These are phyloP conservation scores for Filobasidium wieringae DNA, from an alignment of 768 basidiomycete genomes.

Conservation along the genomic window DNA sequence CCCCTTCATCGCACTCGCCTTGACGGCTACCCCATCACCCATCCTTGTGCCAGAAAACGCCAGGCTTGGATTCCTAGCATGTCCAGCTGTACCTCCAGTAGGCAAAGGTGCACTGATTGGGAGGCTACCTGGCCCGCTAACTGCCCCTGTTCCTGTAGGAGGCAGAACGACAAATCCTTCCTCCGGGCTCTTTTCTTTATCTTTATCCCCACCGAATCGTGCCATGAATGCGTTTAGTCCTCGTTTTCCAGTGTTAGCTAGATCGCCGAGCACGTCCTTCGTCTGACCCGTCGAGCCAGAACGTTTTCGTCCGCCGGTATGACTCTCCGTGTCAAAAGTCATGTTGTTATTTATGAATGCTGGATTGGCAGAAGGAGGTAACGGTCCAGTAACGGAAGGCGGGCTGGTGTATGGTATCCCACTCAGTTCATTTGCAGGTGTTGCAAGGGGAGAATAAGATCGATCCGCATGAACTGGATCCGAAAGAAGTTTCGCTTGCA, in stretches of 20 bases:
- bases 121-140: too few species aligned
- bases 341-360: conserved; percentile 8
- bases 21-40: conserved; percentile 30
- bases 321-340: neutral
- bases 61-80: neutral
- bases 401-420: conserved; percentile 16
- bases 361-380: conserved; percentile 21
- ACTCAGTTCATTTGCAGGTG: neutral
- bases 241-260: conserved; percentile 81
- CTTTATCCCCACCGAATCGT: conserved; percentile 48
- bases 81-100: neutral
- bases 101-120: neutral
- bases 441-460: conserved; percentile 3
- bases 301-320: conserved; percentile 54
- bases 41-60: conserved; percentile 1
- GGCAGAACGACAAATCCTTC: conserved; percentile 27
- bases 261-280: conserved; percentile 55
- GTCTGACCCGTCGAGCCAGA: conserved; percentile 55
- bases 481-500: conserved; percentile 33
- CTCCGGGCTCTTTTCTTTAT: conserved; percentile 47
- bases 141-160: neutral
- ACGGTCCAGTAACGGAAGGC: conserved; percentile 11
- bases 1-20: conserved; percentile 54
- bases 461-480: conserved; percentile 10
- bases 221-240: conserved; percentile 77